These are phyloP conservation scores for Cymbopogon citratus DNA, from an alignment of 176 grass and related monocot genomes.

Conservation along the genomic window DNA sequence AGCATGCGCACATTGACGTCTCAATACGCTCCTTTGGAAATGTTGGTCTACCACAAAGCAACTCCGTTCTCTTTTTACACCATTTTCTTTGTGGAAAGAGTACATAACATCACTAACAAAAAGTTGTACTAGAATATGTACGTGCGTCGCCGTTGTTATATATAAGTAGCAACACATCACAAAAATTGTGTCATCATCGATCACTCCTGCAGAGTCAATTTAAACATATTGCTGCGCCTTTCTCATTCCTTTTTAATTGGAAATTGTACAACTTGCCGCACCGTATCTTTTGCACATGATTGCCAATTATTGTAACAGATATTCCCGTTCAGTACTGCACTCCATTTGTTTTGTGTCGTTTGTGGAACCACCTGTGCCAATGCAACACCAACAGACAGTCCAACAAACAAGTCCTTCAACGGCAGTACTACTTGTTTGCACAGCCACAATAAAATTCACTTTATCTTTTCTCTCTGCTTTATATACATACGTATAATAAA, in stretches of 20 bases:
- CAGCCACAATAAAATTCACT: background rate
- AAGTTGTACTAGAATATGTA: background rate
- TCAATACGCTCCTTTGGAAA: background rate
- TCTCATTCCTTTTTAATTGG: background rate
- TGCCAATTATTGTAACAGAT: background rate
- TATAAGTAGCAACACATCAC: background rate
- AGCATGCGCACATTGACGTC: background rate
- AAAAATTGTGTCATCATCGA: background rate
- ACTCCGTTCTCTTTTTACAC: background rate
- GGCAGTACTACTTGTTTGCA: background rate
- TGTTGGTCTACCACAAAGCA: background rate
- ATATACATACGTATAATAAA: no score
- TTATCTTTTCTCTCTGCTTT: background rate
- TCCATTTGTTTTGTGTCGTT: background rate
- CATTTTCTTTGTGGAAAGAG: no score
- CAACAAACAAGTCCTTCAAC: background rate
- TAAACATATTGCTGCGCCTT: background rate
- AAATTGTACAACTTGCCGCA: background rate
- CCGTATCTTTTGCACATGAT: background rate
- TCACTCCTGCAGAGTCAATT: background rate
- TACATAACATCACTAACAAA: background rate
- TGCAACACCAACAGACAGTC: background rate
- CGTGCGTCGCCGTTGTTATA: background rate
- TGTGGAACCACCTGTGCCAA: background rate
- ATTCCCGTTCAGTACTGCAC: background rate